phyloP scores from a whole-genome alignment of 2,329 filamentous ascomycete genomes.

The Triangularia verruculosa region DNA sequence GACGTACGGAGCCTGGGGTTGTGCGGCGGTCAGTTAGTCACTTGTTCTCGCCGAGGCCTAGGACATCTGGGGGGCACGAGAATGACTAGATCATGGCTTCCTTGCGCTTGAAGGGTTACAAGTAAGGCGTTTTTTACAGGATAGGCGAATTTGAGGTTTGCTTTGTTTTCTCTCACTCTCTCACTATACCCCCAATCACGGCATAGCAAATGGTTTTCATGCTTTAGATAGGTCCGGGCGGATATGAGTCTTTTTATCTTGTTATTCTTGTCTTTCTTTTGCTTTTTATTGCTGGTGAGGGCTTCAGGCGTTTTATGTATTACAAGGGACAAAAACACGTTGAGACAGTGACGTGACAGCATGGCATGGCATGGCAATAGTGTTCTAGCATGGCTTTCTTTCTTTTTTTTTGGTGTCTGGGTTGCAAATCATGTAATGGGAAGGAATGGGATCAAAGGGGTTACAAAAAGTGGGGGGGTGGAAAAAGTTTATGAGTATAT shows the following conservation, averaged over 20 bases:
- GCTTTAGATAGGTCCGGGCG: background rate
- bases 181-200: background rate
- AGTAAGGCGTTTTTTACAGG: background rate
- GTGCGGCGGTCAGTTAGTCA: constrained; percentile 4
- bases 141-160: background rate
- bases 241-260: background rate
- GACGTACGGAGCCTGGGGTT: constrained; percentile 18
- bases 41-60: constrained; percentile 5
- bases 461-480: background rate
- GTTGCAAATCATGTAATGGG: background rate
- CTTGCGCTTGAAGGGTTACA: background rate
- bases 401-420: background rate
- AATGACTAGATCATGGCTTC: background rate
- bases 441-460: background rate
- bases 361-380: background rate
- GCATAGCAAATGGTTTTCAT: background rate
- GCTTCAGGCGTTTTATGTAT: background rate
- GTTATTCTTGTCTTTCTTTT: background rate
- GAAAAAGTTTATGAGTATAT: background rate
- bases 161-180: background rate
- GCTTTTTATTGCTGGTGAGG: background rate
- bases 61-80: constrained; percentile 3
- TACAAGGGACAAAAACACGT: background rate
- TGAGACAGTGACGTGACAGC: background rate
- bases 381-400: background rate